Conservation (phyloP, 2,329 filamentous ascomycete genomes). For the Scleromitrula shiraiana region DNA sequence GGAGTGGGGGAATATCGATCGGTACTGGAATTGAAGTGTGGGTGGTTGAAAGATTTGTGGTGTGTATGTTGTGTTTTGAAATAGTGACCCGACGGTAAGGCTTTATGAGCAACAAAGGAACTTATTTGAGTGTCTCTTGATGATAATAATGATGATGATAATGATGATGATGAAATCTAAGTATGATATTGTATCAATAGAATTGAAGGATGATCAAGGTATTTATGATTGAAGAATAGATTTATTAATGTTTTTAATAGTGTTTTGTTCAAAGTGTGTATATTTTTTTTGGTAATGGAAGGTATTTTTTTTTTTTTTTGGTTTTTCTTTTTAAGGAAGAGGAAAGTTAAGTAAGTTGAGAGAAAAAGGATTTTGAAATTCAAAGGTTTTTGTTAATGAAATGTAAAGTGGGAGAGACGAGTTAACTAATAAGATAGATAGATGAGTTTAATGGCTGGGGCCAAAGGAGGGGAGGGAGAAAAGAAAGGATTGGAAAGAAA, state of each 20-base stretch:
- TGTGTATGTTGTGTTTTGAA: not conserved
- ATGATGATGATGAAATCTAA: not conserved
- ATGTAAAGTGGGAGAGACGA: not conserved
- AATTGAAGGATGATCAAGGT: not conserved
- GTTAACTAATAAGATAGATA: no score
- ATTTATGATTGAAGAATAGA: not conserved
- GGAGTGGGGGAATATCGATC: not conserved
- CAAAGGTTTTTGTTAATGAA: not conserved
- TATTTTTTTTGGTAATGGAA: not conserved
- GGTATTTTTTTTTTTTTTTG: not conserved
- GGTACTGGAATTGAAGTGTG: not conserved
- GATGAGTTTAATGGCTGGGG: no score
- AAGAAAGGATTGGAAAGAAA: no score
- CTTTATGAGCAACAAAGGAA: slow-evolving; percentile 6
- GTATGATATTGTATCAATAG: not conserved
- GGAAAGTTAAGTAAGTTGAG: no score
- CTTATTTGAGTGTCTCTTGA: not conserved
- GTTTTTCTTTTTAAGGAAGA: not conserved
- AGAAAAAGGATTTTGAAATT: not conserved
- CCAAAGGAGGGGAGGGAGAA: no score
- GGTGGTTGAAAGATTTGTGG: not conserved
- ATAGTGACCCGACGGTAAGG: slow-evolving; percentile 4
- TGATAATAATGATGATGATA: not conserved
- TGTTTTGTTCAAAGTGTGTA: not conserved
- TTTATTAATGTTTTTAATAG: not conserved